A percentile compares a stretch with the other conserved stretches of the same genome.
Evolutionary conservation across 495 filamentous ascomycete genomes (phyloP).

Genomic region (Thozetella sp.): DNA sequence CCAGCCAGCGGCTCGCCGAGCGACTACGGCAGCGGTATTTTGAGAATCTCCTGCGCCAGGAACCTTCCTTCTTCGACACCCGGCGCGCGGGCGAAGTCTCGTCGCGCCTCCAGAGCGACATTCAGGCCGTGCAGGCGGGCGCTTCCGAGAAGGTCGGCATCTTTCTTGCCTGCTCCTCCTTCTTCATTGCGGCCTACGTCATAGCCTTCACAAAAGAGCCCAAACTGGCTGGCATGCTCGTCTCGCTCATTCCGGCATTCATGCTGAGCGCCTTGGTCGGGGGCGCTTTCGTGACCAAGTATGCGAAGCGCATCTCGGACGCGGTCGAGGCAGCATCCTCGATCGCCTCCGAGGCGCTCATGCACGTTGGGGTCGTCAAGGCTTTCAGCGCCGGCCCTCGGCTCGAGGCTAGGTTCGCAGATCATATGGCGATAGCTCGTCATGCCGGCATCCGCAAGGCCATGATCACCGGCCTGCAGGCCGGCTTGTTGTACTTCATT

Average conservation of each 20-base stretch:
- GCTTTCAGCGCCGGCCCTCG: constrained; percentile 88
- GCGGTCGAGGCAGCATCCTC: constrained; percentile 50
- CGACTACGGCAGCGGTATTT: constrained; percentile 62
- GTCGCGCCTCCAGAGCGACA: constrained; percentile 60
- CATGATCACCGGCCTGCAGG: constrained; percentile 67
- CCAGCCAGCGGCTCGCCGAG: constrained; percentile 61
- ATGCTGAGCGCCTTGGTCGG: constrained; percentile 64
- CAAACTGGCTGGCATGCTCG: constrained; percentile 48
- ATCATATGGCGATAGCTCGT: constrained; percentile 67
- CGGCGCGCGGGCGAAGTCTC: constrained; percentile 58
- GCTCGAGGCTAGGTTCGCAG: constrained; percentile 77
- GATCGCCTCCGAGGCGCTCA: constrained; percentile 88
- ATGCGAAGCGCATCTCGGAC: constrained; percentile 49
- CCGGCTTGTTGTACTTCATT: constrained; percentile 74
- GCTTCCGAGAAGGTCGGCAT: constrained; percentile 70
- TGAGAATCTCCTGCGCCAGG: constrained; percentile 57
- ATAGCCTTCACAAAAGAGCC: constrained; percentile 64
- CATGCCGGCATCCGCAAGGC: constrained; percentile 74
- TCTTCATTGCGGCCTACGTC: constrained; percentile 64
- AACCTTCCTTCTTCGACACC: constrained; percentile 62
- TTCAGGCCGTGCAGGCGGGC: constrained; percentile 59
- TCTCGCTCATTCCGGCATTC: constrained; percentile 66
- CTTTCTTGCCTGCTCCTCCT: constrained; percentile 54
- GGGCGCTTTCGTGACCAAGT: constrained; percentile 59
- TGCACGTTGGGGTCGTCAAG: constrained; percentile 81